Percentiles rank a stretch among this genome's conserved stretches.
Evolutionary conservation across 768 basidiomycete genomes (phyloP).

Genomic region (Leccinum truebloodii): DNA sequence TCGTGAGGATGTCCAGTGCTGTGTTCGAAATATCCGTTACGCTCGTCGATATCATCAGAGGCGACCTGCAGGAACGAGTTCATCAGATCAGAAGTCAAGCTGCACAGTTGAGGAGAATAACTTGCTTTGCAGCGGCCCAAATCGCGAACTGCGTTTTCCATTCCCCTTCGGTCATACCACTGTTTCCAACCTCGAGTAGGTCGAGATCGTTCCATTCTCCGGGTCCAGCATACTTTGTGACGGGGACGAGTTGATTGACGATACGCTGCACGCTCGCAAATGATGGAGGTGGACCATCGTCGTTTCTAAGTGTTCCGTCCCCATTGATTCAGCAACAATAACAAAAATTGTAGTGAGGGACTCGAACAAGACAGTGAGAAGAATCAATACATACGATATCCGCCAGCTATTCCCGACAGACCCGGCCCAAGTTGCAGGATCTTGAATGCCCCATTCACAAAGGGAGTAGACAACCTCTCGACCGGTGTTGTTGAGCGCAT

Average conservation of each 20-base stretch:
- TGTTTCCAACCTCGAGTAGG: slow-evolving; percentile 54
- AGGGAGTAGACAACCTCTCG: slow-evolving; percentile 46
- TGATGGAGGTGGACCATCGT: slow-evolving; percentile 13
- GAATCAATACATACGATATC: slow-evolving; percentile 38
- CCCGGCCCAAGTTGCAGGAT: slow-evolving; percentile 50
- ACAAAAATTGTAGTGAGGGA: background rate
- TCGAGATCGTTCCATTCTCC: slow-evolving; percentile 55
- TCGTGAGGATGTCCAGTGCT: slow-evolving; percentile 7
- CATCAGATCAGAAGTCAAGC: background rate
- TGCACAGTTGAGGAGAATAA: background rate
- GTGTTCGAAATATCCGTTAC: slow-evolving; percentile 1
- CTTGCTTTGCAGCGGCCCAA: slow-evolving; percentile 17
- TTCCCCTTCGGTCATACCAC: slow-evolving; percentile 36
- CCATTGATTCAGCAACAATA: background rate
- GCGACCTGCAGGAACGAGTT: slow-evolving; percentile 5
- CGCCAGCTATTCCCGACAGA: slow-evolving; percentile 52
- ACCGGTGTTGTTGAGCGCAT: slow-evolving; percentile 6
- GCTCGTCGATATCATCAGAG: slow-evolving; percentile 14
- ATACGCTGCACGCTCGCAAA: slow-evolving; percentile 17
- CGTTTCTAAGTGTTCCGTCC: slow-evolving; percentile 1
- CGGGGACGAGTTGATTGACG: slow-evolving; percentile 38
- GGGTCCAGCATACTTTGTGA: slow-evolving; percentile 48
- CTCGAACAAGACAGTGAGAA: background rate
- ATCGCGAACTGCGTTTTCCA: slow-evolving; percentile 15
- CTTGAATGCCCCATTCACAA: slow-evolving; percentile 54